A percentile compares a stretch with the other conserved stretches of the same genome.
Conservation (phyloP, 192 early-diverging fungal genomes). For the Spizellomyces punctatus region DNA sequence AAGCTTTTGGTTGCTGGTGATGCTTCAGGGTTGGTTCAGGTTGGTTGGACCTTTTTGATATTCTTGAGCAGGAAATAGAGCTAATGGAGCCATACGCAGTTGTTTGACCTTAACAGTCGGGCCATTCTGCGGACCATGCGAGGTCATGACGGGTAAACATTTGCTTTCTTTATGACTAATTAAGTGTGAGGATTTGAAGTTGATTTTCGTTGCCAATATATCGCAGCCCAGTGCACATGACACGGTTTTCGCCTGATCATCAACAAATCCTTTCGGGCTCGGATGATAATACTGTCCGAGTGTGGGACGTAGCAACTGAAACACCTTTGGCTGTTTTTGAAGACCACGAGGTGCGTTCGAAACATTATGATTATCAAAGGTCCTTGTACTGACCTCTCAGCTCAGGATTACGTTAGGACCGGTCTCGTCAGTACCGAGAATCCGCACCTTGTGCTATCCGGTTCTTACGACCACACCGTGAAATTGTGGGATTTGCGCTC, state of each 20-base stretch:
- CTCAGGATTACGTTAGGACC: slow-evolving; percentile 82
- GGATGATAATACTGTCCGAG: slow-evolving; percentile 88
- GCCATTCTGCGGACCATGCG: slow-evolving; percentile 62
- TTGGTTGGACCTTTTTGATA: slow-evolving; percentile 16
- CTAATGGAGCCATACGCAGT: slow-evolving; percentile 11
- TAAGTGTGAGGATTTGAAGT: neutral
- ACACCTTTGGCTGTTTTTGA: slow-evolving; percentile 65
- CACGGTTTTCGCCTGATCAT: slow-evolving; percentile 79
- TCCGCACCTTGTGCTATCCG: slow-evolving; percentile 75
- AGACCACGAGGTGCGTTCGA: slow-evolving; percentile 64
- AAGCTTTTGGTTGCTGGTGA: slow-evolving; percentile 94
- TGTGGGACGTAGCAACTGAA: slow-evolving; percentile 94
- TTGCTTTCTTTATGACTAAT: neutral
- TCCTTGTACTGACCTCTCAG: slow-evolving; percentile 7
- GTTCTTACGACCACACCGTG: slow-evolving; percentile 96
- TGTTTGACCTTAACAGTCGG: slow-evolving; percentile 55
- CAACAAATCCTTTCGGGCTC: slow-evolving; percentile 83
- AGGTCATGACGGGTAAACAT: slow-evolving; percentile 52
- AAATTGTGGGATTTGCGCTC: slow-evolving; percentile 89
- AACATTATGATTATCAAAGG: neutral
- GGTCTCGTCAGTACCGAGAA: slow-evolving; percentile 74
- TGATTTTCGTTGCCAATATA: too few relatives aligned
- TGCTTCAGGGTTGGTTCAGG: slow-evolving; percentile 82
- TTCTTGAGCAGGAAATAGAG: slow-evolving; percentile 16
- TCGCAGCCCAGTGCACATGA: slow-evolving; percentile 74